A percentile compares a stretch with the other conserved stretches of the same genome.
Conservation (phyloP, 495 filamentous ascomycete species). For the Xylaria grammica region DNA sequence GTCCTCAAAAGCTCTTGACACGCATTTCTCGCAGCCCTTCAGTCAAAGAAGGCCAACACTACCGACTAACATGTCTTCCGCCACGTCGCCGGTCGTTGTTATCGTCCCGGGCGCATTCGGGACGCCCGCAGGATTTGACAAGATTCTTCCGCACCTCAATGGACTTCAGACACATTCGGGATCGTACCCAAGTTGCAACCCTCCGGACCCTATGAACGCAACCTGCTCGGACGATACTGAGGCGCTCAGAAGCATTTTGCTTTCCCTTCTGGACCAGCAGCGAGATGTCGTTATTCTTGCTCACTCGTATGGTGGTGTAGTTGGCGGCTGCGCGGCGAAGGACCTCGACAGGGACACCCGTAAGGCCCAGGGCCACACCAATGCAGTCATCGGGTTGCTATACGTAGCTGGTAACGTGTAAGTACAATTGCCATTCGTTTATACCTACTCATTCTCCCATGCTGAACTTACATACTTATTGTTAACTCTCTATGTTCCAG, state of each 20-base stretch:
- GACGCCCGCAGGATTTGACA: constrained; percentile 7
- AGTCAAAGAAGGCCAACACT: neutral
- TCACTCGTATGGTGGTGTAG: constrained; percentile 20
- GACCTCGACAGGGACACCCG: constrained; percentile 15
- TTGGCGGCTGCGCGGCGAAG: constrained; percentile 19
- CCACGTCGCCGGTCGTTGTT: neutral
- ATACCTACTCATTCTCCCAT: neutral
- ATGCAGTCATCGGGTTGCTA: constrained; percentile 8
- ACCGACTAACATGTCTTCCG: constrained; percentile 3
- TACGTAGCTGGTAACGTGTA: constrained; percentile 19
- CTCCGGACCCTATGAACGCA: constrained; percentile 3
- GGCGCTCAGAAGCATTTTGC: neutral
- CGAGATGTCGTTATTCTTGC: constrained; percentile 14
- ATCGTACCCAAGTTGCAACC: constrained; percentile 13
- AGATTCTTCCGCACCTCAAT: constrained; percentile 5
- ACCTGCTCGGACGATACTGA: constrained; percentile 10
- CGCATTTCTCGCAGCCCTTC: neutral
- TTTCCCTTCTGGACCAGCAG: constrained; percentile 17
- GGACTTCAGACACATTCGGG: constrained; percentile 4
- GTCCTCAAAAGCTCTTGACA: neutral
- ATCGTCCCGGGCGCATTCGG: constrained; percentile 15
- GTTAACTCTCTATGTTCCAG: neutral
- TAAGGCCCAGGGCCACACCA: neutral
- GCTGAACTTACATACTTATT: neutral
- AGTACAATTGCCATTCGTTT: neutral